phyloP scores from a whole-genome alignment of 2,329 filamentous ascomycete genomes.

The Cercospora nicotianae region DNA sequence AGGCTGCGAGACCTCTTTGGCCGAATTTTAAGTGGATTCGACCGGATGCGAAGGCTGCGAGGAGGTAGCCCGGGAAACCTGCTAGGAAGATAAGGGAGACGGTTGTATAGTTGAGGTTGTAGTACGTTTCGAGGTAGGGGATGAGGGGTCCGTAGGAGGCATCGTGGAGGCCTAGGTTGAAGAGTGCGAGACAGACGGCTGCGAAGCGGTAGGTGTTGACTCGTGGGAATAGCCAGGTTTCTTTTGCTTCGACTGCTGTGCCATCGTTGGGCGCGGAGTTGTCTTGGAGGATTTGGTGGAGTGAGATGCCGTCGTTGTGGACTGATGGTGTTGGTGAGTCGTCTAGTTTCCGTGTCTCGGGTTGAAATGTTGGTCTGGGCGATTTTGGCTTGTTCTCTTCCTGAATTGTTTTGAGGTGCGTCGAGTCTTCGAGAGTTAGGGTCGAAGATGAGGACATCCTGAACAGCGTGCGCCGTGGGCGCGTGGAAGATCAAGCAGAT shows the following conservation, averaged over 20 bases:
- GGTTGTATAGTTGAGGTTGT: conserved; percentile 51
- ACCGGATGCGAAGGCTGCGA: conserved; percentile 62
- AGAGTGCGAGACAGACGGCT: conserved; percentile 10
- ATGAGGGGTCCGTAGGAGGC: conserved; percentile 13
- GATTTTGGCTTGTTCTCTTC: conserved; percentile 4
- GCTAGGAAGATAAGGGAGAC: conserved; percentile 64
- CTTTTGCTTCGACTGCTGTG: not conserved
- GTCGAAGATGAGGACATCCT: not conserved
- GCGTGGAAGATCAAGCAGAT: not conserved
- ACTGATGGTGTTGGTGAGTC: not conserved
- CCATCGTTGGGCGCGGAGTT: not conserved
- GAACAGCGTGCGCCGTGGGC: not conserved
- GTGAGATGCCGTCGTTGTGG: not conserved
- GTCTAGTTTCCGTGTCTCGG: not conserved
- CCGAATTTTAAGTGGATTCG: conserved; percentile 61
- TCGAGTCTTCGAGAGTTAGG: not conserved
- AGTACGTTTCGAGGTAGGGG: not conserved
- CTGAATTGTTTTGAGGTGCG: not conserved
- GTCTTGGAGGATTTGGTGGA: not conserved
- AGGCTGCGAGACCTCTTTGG: conserved; percentile 65
- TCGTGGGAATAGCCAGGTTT: conserved; percentile 17
- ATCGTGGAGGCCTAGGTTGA: conserved; percentile 19
- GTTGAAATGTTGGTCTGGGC: conserved; percentile 6
- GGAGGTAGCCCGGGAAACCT: conserved; percentile 61
- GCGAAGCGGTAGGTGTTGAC: conserved; percentile 16